Evolutionary conservation across 2,329 filamentous ascomycete genomes (phyloP), one percentile per base, ranked within the genome.

Genomic region (Fusarium dlaminii): DNA sequence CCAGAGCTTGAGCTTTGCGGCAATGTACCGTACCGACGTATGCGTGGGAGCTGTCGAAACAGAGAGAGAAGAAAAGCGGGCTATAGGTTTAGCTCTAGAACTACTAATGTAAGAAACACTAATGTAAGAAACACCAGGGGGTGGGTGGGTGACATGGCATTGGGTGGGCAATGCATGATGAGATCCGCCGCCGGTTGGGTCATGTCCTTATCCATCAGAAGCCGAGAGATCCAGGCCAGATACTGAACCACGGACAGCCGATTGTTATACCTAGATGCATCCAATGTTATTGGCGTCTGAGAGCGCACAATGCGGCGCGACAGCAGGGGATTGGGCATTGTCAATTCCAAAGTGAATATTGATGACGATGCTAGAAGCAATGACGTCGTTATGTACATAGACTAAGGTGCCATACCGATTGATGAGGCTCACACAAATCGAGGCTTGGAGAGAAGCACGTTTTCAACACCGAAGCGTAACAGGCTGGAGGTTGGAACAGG

Each of bases 181-280:
- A 65, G 67, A 59, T 70, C 49, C 58, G 68, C 67, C 51, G 30
- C 62, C 45, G 30, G 40, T 46, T 42, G 59, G 59, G 42, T 60
- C 37, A 59, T 24, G 36, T 39, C 27, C 36, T 43, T 67, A 42
- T 36, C 46, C 43, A 63, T 67, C 57, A 43, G 63, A 63, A 69
- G 71, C 75, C 72, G 71, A 76, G 75, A 78, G 75, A 77, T 77
- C 72, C 70, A 75, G 69, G 54, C 67, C 56, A 77, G 75, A 78
- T 78, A 59, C 70, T 61, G 66, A 55, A n/a, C 43, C 43, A 63
- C 57, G 45, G 48, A 51, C 48, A 49, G 36, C 34, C 55, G 43
- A 58, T 37, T 40, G 30, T 20, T 32, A 22, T 27, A 46, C n/a
- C n/a, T 42, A 29, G 36, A 29, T 37, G n/a, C n/a, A 46, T 29